Evolutionary conservation across 768 basidiomycete genomes (phyloP), one percentile per base, ranked within the genome.

Genomic region (Rhizopogon roseolus): DNA sequence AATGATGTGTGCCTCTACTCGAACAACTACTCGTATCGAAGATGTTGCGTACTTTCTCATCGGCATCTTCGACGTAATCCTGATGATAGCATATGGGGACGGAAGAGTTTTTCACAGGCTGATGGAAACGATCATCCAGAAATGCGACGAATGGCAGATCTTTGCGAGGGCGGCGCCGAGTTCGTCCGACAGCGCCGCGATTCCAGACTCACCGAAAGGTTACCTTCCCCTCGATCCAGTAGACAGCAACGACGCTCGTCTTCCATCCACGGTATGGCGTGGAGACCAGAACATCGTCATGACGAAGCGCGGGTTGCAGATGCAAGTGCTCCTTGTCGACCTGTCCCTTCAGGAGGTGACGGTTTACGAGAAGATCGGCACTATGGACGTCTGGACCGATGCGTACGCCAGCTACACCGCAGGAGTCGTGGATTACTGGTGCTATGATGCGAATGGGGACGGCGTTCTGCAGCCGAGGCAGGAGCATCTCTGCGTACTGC

Each of bases 31-130:
- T 1, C 54, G 67, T 5, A 55, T 68, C 16, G 69, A 71, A 50
- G 69, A 22, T 22, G 22, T 22, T 22, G 22, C 22, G 72, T 48
- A 70, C 49, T 63, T 53, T 36, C 64, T 71, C 34, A 66, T 70
- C 45, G 69, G 69, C 7, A 42, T 72, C 32, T 69, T 71, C 10
- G 65, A 72, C 22, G 65, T 70, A 38, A 67, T 64, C 56, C 44
- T 70, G 49, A 60, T 67, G 32, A 62, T 72, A 25, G 65, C 65
- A n/a, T 70, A 70, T 29, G 70, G 69, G 17, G 70, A 71, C 44
- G 69, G 71, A 1, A 56, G 66, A 4, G 67, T 70, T 1, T 70
- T 65, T 39, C 55, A 62, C 34, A 58, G 69, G 48, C 43, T 70
- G 50, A 61, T 68, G 60, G 66, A 68, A 34, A 57, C 64, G 2